These are phyloP conservation scores for Macadamia tetraphylla DNA, from an alignment of 164 flowering plant genomes.

Conservation along the genomic window DNA sequence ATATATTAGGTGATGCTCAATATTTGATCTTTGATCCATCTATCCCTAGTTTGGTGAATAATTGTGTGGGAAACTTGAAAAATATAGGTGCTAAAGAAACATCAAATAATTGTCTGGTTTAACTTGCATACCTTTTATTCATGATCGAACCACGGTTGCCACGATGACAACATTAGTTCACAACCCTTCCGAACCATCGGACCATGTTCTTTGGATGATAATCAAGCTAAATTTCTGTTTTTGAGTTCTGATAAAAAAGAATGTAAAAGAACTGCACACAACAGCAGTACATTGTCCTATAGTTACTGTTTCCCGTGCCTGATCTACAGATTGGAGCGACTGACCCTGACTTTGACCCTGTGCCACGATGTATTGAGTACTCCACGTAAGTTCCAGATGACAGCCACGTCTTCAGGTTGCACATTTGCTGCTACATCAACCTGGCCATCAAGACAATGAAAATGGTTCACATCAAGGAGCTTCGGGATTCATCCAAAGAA, in stretches of 20 bases:
- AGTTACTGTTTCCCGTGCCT: background rate
- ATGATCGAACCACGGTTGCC: too few relatives aligned
- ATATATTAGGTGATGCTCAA: too few relatives aligned
- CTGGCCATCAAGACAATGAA: slow-evolving; percentile 25
- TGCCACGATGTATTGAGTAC: slow-evolving; percentile 96
- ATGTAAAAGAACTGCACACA: background rate
- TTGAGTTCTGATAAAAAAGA: background rate
- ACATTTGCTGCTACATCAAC: slow-evolving; percentile 85
- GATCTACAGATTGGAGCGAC: slow-evolving; percentile 55
- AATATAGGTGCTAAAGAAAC: too few relatives aligned
- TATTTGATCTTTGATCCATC: too few relatives aligned
- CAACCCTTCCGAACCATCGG: background rate
- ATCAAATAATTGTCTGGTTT: too few relatives aligned
- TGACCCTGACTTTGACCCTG: slow-evolving; percentile 61
- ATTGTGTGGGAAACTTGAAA: too few relatives aligned
- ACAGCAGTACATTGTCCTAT: background rate
- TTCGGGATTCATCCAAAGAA: too few relatives aligned
- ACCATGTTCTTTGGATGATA: background rate
- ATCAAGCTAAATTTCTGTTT: background rate
- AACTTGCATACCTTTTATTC: too few relatives aligned
- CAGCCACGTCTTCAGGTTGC: slow-evolving; percentile 76
- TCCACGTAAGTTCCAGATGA: slow-evolving; percentile 89
- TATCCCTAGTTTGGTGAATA: too few relatives aligned
- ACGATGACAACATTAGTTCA: background rate
- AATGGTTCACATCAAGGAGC: background rate